Evolutionary conservation across 495 filamentous ascomycete genomes (phyloP).

Genomic region (Aspergillus cavernicola): DNA sequence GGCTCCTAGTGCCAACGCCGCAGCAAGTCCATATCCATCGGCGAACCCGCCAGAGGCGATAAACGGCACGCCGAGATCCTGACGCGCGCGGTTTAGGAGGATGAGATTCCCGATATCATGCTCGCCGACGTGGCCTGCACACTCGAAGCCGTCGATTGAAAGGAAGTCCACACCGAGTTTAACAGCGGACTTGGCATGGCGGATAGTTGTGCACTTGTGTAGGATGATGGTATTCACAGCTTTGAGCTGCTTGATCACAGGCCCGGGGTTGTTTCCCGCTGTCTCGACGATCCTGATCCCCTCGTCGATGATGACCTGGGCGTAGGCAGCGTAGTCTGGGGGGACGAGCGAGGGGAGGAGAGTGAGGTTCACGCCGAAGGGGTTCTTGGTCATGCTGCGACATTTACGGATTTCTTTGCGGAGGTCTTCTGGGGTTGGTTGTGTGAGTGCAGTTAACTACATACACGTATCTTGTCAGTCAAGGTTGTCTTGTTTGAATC

Average conservation of each 20-base stretch:
- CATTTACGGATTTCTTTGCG: slow-evolving; percentile 90
- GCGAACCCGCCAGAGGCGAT: slow-evolving; percentile 95
- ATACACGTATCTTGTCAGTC: slow-evolving; percentile 17
- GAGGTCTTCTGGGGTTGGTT: slow-evolving; percentile 87
- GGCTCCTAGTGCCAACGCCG: slow-evolving; percentile 85
- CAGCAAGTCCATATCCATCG: slow-evolving; percentile 89
- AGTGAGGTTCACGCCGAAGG: slow-evolving; percentile 96
- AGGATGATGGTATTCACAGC: slow-evolving; percentile 71
- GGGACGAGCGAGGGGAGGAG: slow-evolving; percentile 86
- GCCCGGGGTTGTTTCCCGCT: slow-evolving; percentile 89
- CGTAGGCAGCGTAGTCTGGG: slow-evolving; percentile 89
- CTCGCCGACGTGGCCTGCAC: slow-evolving; percentile 94
- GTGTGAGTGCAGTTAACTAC: slow-evolving; percentile 84
- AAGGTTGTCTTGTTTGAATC: neutral
- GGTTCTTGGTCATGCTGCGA: slow-evolving; percentile 76
- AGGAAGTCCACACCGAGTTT: slow-evolving; percentile 97
- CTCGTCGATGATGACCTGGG: slow-evolving; percentile 88
- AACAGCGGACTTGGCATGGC: slow-evolving; percentile 86
- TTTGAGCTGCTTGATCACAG: slow-evolving; percentile 87
- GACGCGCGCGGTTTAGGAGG: slow-evolving; percentile 78
- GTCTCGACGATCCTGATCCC: slow-evolving; percentile 95
- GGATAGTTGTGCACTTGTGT: slow-evolving; percentile 97
- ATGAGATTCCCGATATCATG: slow-evolving; percentile 98
- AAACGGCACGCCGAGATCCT: slow-evolving; percentile 82
- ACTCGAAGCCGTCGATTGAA: slow-evolving; percentile 96